Evolutionary conservation across 2,329 filamentous ascomycete genomes (phyloP), one percentile per base, ranked within the genome.

Genomic region (Diaporthe caulivora): DNA sequence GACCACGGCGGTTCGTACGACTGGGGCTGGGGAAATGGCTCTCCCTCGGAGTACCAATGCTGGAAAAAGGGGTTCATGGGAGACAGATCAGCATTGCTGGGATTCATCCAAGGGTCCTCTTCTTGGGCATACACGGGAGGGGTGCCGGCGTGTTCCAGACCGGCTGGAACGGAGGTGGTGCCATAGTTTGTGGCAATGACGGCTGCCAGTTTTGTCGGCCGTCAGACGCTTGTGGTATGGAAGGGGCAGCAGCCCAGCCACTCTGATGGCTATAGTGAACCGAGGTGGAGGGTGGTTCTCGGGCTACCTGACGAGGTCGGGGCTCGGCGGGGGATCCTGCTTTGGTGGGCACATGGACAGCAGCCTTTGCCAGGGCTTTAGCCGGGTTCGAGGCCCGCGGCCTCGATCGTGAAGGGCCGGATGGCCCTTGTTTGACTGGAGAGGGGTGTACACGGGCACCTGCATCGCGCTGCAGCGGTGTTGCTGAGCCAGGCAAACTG

Each of bases 311-410:
- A 15, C 11, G 44, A 29, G n/a, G 11, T 34, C 17, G 34, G 42
- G 37, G 51, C 18, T 54, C 24, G 8, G 7, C 31, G 26, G 17
- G 17, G 4, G 31, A 3, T 42, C 34, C 40, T 18, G 17, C 13
- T 34, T 44, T 31, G 29, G 13, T 17, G 11, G 60, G 51, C n/a
- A 7, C 54, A 44, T 53, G 44, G 29, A 54, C 53, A 51, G 60
- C 70, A 49, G 58, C 70, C 24, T 67, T 47, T 21, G 70, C 62
- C 21, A 65, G 60, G n/a, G 60, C 49, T 44, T 58, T 60, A n/a
- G 60, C 49, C 18, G 70, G 53, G 18, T 37, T 57, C 29, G 42
- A 57, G 15, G 40, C 62, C 18, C n/a, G 40, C 15, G n/a, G 29
- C 31, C 26, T 44, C 24, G 49, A 47, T 15, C 6, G n/a, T 2